Base-by-base conservation (phyloP, 1,284 basidiomycete genomes). In the Cutaneotrichosporon mucoides region DNA sequence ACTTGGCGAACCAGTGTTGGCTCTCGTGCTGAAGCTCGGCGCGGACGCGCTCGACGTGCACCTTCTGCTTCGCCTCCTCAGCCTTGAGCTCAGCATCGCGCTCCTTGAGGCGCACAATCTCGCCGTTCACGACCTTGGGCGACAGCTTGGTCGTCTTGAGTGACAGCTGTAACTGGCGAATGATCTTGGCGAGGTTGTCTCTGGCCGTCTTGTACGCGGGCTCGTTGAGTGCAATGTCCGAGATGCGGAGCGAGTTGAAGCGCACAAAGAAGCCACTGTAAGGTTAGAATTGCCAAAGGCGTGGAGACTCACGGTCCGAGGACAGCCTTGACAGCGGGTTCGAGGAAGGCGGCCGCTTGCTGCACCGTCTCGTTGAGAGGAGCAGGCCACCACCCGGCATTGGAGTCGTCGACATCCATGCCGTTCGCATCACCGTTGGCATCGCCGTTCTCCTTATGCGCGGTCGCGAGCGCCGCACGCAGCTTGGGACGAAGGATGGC, bases 241-340 rank as follows among this genome's bases (percentile, higher is more conserved):
- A 90, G 34, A 88, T 88, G 0, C 89, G 88, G 56, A 97, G 76
- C 73, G 95, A 92, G 94, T 94, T 97, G 79, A 96, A 98, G 0
- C 92, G 92, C 45, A 90, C 79, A 68, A 92, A 94, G 79, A 97
- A 97, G 2, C 86, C 88, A 34, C 61, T 56, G 34, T 4, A 42
- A 40, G 7, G 53, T 66, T 48, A 63, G 60, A 40, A 11, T 6
- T 10, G n/a, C 3, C 35, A n/a, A 7, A 8, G 4, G 4, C 12
- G 11, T 45, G 13, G 10, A 54, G 51, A 57, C 60, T 55, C 34
- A 62, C 55, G 43, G 53, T 44, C 58, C 65, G 58, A 73, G 59
- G 33, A 71, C 49, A 5, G 55, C 63, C 53, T 70, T 71, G 35
- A 65, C 67, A 4, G 66, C 68, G 3, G 42, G 36, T 2, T 68